Conservation (phyloP, 208 protist genomes). For the Crithidia expoeki region DNA sequence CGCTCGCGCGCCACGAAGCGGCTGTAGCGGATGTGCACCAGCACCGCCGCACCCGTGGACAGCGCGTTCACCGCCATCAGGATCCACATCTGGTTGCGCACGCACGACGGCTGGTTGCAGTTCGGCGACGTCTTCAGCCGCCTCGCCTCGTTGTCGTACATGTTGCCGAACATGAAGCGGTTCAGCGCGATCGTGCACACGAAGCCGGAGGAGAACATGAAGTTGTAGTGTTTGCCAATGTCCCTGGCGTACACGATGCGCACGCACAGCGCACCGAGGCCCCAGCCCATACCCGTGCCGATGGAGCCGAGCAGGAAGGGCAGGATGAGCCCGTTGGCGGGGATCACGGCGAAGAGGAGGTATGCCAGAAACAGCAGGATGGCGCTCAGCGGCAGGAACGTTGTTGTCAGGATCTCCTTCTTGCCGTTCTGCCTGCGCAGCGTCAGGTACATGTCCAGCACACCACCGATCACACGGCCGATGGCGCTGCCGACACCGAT, state of each 20-base stretch:
- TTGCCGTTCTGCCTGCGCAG: constrained; percentile 29
- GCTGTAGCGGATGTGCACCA: constrained; percentile 61
- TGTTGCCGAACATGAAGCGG: constrained; percentile 77
- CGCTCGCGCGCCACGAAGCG: constrained; percentile 52
- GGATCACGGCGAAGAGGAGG: constrained; percentile 65
- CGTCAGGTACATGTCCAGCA: constrained; percentile 62
- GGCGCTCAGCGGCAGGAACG: constrained; percentile 50
- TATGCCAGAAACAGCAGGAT: constrained; percentile 46
- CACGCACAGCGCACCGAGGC: constrained; percentile 50
- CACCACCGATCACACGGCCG: constrained; percentile 60
- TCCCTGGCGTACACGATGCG: constrained; percentile 75
- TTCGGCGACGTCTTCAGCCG: constrained; percentile 30
- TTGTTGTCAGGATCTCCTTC: constrained; percentile 49
- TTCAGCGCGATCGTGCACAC: constrained; percentile 78
- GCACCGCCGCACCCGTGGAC: constrained; percentile 29
- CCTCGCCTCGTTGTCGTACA: constrained; percentile 65
- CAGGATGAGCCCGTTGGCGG: constrained; percentile 49
- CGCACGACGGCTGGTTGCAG: constrained; percentile 55
- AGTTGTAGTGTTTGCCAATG: constrained; percentile 88
- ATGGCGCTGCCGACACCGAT: constrained; percentile 75
- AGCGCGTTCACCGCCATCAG: constrained; percentile 70
- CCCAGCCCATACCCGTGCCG: constrained; percentile 71
- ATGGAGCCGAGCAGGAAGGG: constrained; percentile 68
- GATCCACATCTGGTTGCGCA: constrained; percentile 71
- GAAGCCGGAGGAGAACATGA: constrained; percentile 69